Evolutionary conservation across 148 eudicot species (phyloP), one percentile per base, ranked within the genome.

Genomic region (Amaranthus hypochondriacus): DNA sequence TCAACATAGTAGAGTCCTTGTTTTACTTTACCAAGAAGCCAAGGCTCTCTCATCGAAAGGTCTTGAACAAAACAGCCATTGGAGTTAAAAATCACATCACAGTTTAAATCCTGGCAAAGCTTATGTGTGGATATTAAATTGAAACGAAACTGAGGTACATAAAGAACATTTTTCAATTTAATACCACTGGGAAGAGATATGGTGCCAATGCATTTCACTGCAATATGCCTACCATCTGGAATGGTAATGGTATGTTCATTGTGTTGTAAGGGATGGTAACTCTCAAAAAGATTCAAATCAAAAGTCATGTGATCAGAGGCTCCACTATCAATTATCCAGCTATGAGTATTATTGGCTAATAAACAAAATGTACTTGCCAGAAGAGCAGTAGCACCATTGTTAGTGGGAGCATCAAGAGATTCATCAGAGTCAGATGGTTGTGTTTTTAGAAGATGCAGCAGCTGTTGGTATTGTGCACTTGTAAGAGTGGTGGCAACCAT

Each of bases 301-400:
- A 7, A 15, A 3, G 42, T 46, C 0, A 68, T 21, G 39, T 68
- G 71, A 7, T 68, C 47, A 0, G 57, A 51, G 9, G 71, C 71
- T 3, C 71, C 71, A 52, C 71, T 52, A 39, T 68, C 58, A 4
- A 51, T 21, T 10, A 68, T 51, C 71, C 58, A 51, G 12, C 6
- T 5, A 9, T 14, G 4, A 3, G 5, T 14, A 9, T 9, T 0
- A 1, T 46, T 51, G 2, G 71, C 18, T 3, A 68, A 15, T 2
- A 68, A 52, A 5, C 71, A 68, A 4, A 21, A 2, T 4, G 13
- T 68, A 68, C 71, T 48, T 7, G 47, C 57, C 18, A 52, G 4
- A 5, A 21, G 5, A 0, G 57, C 5, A 9, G 57, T 4, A 55
- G 14, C 12, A 3, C 12, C 12, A 3, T 9, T 5, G 2, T 53